Evolutionary conservation across 73 alveolate species (phyloP).

Genomic region (Paraurostyla sp.): DNA sequence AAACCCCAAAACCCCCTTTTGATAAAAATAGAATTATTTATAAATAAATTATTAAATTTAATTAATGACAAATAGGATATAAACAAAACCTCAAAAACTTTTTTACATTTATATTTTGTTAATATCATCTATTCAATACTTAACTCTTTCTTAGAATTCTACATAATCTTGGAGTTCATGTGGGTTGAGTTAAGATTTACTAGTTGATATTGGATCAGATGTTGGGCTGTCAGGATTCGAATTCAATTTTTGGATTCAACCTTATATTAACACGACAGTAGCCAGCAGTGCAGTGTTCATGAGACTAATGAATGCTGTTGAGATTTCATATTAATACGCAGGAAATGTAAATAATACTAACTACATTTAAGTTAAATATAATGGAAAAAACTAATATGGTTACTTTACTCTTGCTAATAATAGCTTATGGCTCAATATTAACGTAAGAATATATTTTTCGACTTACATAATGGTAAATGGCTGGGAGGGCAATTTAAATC

Average conservation of each 20-base stretch:
- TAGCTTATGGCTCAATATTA: neutral
- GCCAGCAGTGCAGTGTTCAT: neutral
- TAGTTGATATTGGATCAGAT: neutral
- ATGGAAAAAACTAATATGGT: neutral
- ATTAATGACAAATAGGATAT: too few species aligned
- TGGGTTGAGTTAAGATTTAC: neutral
- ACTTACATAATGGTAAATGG: constrained; percentile 31
- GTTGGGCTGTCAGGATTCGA: neutral
- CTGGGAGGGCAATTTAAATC: constrained; percentile 3
- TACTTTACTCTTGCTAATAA: neutral
- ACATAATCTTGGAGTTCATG: neutral
- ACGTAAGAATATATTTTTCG: neutral
- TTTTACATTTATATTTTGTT: too few species aligned
- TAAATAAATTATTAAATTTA: too few species aligned
- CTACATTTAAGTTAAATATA: neutral
- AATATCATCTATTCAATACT: too few species aligned
- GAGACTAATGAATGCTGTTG: neutral
- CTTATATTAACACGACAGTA: neutral
- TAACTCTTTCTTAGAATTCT: too few species aligned
- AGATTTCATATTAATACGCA: neutral
- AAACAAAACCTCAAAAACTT: too few species aligned
- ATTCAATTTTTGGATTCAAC: neutral
- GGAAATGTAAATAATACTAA: neutral
- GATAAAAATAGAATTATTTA: too few species aligned
- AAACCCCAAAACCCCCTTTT: too few species aligned